phyloP scores from a whole-genome alignment of 768 basidiomycete genomes.

The Rhodocollybia butyracea region DNA sequence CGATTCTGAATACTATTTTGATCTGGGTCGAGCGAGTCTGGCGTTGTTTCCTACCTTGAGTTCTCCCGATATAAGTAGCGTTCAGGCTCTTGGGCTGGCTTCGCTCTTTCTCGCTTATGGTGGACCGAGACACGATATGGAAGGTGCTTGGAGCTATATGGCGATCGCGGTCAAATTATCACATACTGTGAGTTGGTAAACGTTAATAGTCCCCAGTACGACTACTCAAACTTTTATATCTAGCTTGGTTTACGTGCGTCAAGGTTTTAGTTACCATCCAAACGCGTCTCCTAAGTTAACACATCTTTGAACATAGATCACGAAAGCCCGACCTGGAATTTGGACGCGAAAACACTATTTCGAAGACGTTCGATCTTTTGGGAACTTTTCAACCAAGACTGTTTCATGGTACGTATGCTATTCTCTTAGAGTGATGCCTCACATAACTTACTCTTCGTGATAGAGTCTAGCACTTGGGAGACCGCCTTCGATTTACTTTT shows the following conservation, averaged over 20 bases:
- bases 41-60: slow-evolving; percentile 9
- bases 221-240: not conserved
- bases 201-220: not conserved
- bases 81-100: slow-evolving; percentile 16
- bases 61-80: slow-evolving; percentile 9
- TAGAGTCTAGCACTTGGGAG: slow-evolving; percentile 32
- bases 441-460: not conserved
- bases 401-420: slow-evolving; percentile 30
- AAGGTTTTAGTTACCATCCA: not conserved
- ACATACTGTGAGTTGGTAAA: slow-evolving; percentile 29
- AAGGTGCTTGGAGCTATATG: slow-evolving; percentile 30
- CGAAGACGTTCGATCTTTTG: slow-evolving; percentile 44
- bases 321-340: slow-evolving; percentile 41
- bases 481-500: slow-evolving; percentile 28
- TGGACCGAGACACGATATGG: slow-evolving; percentile 19
- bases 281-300: not conserved
- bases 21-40: slow-evolving; percentile 12
- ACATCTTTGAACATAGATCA: slow-evolving; percentile 31
- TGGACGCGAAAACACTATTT: slow-evolving; percentile 34
- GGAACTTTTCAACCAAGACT: slow-evolving; percentile 39
- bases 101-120: slow-evolving; percentile 12
- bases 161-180: slow-evolving; percentile 29
- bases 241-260: slow-evolving; percentile 3
- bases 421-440: not conserved
- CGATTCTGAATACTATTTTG: slow-evolving; percentile 17